Evolutionary conservation across 1,284 basidiomycete genomes (phyloP).

Genomic region (Ganoderma lingzhi): DNA sequence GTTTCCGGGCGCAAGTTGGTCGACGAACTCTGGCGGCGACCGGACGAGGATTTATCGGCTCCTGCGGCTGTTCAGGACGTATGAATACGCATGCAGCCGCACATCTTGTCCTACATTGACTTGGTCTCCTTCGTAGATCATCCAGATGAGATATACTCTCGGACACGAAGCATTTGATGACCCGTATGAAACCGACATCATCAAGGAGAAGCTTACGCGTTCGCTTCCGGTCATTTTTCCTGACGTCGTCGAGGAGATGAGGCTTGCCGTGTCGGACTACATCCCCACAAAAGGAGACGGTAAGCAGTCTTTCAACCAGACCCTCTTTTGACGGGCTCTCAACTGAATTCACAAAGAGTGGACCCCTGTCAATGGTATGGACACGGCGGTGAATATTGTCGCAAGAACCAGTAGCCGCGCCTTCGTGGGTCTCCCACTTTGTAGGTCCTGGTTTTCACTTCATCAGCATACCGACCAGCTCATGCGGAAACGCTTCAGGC

Average conservation of each 20-base stretch:
- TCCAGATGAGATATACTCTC: slow-evolving; percentile 33
- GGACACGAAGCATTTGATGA: slow-evolving; percentile 34
- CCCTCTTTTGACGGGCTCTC: no score
- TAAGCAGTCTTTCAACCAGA: slow-evolving; percentile 17
- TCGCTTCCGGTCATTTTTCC: slow-evolving; percentile 34
- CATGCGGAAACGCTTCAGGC: not conserved
- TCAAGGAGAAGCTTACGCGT: slow-evolving; percentile 36
- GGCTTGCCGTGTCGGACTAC: slow-evolving; percentile 29
- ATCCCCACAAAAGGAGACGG: slow-evolving; percentile 25
- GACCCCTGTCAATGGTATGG: slow-evolving; percentile 20
- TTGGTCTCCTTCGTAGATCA: not conserved
- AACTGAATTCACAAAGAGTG: slow-evolving; percentile 28
- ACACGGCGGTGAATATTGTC: slow-evolving; percentile 30
- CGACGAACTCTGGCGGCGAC: slow-evolving; percentile 40
- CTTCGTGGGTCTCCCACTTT: slow-evolving; percentile 39
- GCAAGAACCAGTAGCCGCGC: slow-evolving; percentile 36
- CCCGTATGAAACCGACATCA: slow-evolving; percentile 36
- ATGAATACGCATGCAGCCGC: slow-evolving; percentile 8
- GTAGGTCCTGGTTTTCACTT: slow-evolving; percentile 22
- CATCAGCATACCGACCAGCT: not conserved
- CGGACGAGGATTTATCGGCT: slow-evolving; percentile 37
- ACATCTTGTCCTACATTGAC: not conserved
- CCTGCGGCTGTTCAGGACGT: slow-evolving; percentile 38
- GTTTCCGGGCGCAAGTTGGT: slow-evolving; percentile 31
- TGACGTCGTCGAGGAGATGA: slow-evolving; percentile 38